Conservation (phyloP, 108 stramenopile genomes). For the Pseudonitzschia multiseries region DNA sequence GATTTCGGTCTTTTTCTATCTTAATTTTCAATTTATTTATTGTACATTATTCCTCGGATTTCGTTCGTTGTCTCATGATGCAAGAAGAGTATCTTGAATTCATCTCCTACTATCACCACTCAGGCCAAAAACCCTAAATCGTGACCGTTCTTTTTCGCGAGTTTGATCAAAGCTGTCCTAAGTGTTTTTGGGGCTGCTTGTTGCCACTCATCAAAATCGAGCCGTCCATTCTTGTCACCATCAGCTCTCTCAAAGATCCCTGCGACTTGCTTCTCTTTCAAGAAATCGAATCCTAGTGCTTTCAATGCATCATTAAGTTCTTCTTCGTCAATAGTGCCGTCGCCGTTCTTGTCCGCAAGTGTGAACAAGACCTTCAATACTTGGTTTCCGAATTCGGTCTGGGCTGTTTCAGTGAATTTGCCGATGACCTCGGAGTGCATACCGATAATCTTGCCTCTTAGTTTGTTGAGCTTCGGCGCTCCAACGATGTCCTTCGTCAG, state of each 20-base stretch:
- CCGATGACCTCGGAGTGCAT: slow-evolving; percentile 75
- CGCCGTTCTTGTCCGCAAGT: slow-evolving; percentile 56
- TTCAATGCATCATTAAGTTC: slow-evolving; percentile 56
- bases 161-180: slow-evolving; percentile 72
- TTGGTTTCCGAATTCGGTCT: slow-evolving; percentile 59
- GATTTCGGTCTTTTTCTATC: too few relatives aligned
- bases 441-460: slow-evolving; percentile 74
- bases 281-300: slow-evolving; percentile 66
- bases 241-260: slow-evolving; percentile 78
- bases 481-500: slow-evolving; percentile 64
- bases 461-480: slow-evolving; percentile 60
- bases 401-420: slow-evolving; percentile 67
- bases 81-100: too few relatives aligned
- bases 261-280: slow-evolving; percentile 73
- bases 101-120: too few relatives aligned
- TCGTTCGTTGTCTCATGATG: too few relatives aligned
- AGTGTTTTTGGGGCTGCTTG: slow-evolving; percentile 74
- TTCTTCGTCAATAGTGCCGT: slow-evolving; percentile 59
- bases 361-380: slow-evolving; percentile 57
- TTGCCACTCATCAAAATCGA: slow-evolving; percentile 73
- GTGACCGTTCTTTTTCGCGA: slow-evolving; percentile 87
- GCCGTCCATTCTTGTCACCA: slow-evolving; percentile 55
- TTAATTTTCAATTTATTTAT: too few relatives aligned
- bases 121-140: slow-evolving; percentile 81
- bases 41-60: too few relatives aligned